A percentile compares a stretch with the other conserved stretches of the same genome.
These are phyloP conservation scores for Lathyrus tuberosus DNA, from an alignment of 306 rosid genomes.

Conservation along the genomic window DNA sequence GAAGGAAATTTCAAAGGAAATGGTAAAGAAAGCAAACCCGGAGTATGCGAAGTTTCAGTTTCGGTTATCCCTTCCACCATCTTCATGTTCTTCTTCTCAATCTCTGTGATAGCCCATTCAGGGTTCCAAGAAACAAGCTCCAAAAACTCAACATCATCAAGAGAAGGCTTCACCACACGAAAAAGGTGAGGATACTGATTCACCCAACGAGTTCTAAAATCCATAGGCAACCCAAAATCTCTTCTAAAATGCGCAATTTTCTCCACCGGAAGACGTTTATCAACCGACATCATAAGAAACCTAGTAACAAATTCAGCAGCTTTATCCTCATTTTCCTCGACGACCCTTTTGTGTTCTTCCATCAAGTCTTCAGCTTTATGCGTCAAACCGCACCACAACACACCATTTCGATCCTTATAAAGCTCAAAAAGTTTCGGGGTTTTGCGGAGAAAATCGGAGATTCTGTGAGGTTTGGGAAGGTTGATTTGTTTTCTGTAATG, in stretches of 20 bases:
- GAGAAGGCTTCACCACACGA: conserved; percentile 47
- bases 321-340: conserved; percentile 53
- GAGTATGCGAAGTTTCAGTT: conserved; percentile 13
- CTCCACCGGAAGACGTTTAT: conserved; percentile 62
- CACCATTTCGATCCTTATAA: conserved; percentile 56
- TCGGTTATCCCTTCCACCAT: conserved; percentile 37
- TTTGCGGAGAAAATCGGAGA: conserved; percentile 76
- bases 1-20: conserved; percentile 80
- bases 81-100: conserved; percentile 73
- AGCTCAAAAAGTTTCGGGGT: conserved; percentile 66
- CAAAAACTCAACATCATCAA: conserved; percentile 66
- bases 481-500: conserved; percentile 62
- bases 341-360: conserved; percentile 53
- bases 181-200: conserved; percentile 65
- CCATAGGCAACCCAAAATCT: conserved; percentile 49
- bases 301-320: conserved; percentile 73
- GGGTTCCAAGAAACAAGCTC: conserved; percentile 86
- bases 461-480: conserved; percentile 72
- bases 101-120: conserved; percentile 76
- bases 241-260: conserved; percentile 53
- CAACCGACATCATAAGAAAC: conserved; percentile 65
- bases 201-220: conserved; percentile 61
- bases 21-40: conserved; percentile 48
- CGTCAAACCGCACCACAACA: conserved; percentile 79
- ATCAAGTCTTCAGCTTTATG: conserved; percentile 57